phyloP scores from a whole-genome alignment of 2,329 filamentous ascomycete genomes.

The Alternaria alternata region DNA sequence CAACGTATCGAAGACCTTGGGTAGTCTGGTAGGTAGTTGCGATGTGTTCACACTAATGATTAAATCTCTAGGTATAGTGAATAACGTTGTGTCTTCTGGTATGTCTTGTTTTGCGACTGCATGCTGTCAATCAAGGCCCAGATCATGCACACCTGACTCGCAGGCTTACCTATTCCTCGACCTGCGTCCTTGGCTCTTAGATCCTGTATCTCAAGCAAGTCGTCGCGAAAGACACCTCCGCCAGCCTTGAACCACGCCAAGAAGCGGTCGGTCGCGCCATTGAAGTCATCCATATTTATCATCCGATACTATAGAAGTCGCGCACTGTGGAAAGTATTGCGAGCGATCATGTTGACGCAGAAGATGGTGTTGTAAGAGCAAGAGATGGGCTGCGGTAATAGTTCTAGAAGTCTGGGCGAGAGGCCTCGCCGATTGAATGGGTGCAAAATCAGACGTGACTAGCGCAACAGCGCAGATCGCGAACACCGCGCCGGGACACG shows the following conservation, averaged over 20 bases:
- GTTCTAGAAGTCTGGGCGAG: background rate
- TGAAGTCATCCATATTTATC: constrained; percentile 25
- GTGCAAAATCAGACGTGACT: constrained; percentile 1
- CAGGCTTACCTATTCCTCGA: constrained; percentile 29
- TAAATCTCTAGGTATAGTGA: constrained; percentile 30
- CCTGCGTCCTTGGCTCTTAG: constrained; percentile 30
- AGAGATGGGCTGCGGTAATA: background rate
- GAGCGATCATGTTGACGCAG: background rate
- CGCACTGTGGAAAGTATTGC: background rate
- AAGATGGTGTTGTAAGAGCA: background rate
- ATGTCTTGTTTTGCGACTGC: constrained; percentile 28
- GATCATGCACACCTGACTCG: fast-evolving
- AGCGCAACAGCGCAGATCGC: background rate
- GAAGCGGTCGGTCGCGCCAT: constrained; percentile 24
- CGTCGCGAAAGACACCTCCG: constrained; percentile 31
- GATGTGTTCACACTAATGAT: constrained; percentile 35
- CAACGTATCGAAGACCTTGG: constrained; percentile 23
- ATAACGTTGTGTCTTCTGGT: constrained; percentile 26
- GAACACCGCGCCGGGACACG: background rate
- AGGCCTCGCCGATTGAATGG: background rate
- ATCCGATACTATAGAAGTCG: background rate
- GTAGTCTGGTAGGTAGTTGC: constrained; percentile 22
- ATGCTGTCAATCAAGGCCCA: background rate
- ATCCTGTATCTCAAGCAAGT: constrained; percentile 31
- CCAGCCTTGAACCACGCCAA: constrained; percentile 31